Conservation (phyloP, 805 yeast species). For the Cyberlindnera mrakii region DNA sequence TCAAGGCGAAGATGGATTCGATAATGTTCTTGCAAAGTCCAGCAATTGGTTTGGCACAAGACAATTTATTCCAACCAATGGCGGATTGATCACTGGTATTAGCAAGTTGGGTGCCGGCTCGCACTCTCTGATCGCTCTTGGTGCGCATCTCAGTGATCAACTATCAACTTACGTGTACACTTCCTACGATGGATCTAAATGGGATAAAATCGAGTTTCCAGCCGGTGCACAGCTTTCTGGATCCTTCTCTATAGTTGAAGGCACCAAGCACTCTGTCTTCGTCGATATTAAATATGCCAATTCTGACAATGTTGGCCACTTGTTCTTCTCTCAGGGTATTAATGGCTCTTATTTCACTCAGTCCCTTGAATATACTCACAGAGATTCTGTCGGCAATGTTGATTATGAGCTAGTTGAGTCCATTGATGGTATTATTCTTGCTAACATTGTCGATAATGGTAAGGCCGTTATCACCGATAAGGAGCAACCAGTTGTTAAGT, state of each 20-base stretch:
- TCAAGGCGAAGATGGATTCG: conserved; percentile 33
- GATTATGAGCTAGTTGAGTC: conserved; percentile 38
- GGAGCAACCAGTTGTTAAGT: conserved; percentile 13
- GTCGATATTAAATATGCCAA: conserved; percentile 28
- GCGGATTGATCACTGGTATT: conserved; percentile 27
- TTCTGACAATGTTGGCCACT: conserved; percentile 22
- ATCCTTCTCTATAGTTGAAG: conserved; percentile 28
- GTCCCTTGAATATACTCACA: conserved; percentile 36
- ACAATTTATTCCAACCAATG: conserved; percentile 26
- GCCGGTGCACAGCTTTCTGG: conserved; percentile 13
- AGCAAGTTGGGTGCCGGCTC: conserved; percentile 30
- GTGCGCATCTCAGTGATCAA: conserved; percentile 21
- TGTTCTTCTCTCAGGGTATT: conserved; percentile 34
- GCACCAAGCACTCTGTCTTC: conserved; percentile 35
- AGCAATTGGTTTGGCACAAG: conserved; percentile 38
- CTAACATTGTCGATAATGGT: conserved; percentile 29
- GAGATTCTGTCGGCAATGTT: conserved; percentile 22
- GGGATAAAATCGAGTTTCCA: conserved; percentile 32
- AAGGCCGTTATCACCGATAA: conserved; percentile 7
- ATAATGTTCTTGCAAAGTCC: conserved; percentile 30
- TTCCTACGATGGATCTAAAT: conserved; percentile 28
- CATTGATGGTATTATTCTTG: conserved; percentile 59
- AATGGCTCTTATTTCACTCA: conserved; percentile 46
- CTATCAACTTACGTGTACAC: conserved; percentile 23
- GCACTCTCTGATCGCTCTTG: conserved; percentile 30